Evolutionary conservation across 257 asterid species (phyloP).

Genomic region (Schizonepeta tenuifolia): DNA sequence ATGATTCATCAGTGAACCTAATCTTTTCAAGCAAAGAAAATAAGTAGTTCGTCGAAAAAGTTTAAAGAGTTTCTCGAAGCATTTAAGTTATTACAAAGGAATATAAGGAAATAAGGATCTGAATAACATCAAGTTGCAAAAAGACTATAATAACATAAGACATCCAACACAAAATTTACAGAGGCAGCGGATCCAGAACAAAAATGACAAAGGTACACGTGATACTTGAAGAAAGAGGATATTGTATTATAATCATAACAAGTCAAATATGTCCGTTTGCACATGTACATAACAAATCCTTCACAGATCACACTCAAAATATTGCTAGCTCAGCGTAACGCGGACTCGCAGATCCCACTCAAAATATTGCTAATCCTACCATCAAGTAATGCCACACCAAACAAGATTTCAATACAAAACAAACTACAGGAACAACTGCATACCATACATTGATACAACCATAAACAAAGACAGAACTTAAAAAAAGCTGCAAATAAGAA

Average conservation of each 20-base stretch:
- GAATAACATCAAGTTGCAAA: not conserved
- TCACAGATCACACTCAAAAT: not conserved
- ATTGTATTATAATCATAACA: not conserved
- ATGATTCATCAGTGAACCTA: constrained; percentile 6
- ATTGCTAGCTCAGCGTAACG: not conserved
- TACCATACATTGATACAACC: not conserved
- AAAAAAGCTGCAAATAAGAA: not conserved
- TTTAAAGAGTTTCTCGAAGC: not conserved
- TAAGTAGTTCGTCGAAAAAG: not conserved
- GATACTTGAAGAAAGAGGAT: not conserved
- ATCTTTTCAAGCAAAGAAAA: not conserved
- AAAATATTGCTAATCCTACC: not conserved
- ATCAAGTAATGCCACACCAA: not conserved
- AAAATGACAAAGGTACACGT: not conserved
- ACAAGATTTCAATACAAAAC: not conserved
- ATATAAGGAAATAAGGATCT: not conserved
- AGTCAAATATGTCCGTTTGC: not conserved
- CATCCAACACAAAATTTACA: not conserved
- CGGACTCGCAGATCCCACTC: not conserved
- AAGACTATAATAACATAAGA: no score
- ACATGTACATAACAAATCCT: not conserved
- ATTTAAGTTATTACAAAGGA: not conserved
- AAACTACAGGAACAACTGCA: not conserved
- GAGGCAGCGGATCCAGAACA: not conserved
- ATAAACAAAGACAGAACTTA: not conserved